Evolutionary conservation across 495 filamentous ascomycete species (phyloP), one percentile per base, ranked within the genome.

Genomic region (Polyplosphaeria fusca): DNA sequence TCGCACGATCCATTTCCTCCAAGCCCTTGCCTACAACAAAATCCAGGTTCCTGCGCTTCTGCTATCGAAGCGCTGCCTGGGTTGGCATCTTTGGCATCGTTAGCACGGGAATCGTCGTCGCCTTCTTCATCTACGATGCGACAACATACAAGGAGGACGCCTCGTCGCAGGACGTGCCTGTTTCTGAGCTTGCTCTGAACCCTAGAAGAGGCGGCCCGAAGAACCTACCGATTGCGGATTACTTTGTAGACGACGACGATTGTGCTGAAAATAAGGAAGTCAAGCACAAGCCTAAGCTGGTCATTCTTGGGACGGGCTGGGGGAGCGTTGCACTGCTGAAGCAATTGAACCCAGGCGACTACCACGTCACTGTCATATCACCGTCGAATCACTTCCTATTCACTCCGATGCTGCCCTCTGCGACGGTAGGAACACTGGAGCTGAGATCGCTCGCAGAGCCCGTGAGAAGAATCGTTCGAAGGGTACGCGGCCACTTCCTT

Each of bases 321-420:
- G 94, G 91, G 46, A 90, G 88, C 62, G 85, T 99, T 53, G 87
- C 91, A 18, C 75, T 99, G 37, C 72, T 99, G 16, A 99, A 99
- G 74, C 86, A 86, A 50, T 74, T 99, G 52, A 85, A 91, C 42
- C 86, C 91, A 2, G 89, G 88, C 4, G 85, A 94, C 60, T 98
- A 96, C 67, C 90, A 97, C 70, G 83, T 97, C 62, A 96, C 91
- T 12, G 88, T 97, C 30, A 85, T 99, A 39, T 93, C 88, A 0
- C 91, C 94, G 0, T 86, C 85, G 25, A 97, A 97, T 62, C 94
- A 97, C 73, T 99, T 99, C 73, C 71, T 97, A 32, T 99, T 97
- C 70, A 97, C 94, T 1, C 94, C 94, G 2, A 96, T 99, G 88
- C 77, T 99, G 19, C 94, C 94, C 1, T 92, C 88, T 19, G 94